phyloP scores from a whole-genome alignment of 495 filamentous ascomycete genomes.

The Opeltia flavorubescens region DNA sequence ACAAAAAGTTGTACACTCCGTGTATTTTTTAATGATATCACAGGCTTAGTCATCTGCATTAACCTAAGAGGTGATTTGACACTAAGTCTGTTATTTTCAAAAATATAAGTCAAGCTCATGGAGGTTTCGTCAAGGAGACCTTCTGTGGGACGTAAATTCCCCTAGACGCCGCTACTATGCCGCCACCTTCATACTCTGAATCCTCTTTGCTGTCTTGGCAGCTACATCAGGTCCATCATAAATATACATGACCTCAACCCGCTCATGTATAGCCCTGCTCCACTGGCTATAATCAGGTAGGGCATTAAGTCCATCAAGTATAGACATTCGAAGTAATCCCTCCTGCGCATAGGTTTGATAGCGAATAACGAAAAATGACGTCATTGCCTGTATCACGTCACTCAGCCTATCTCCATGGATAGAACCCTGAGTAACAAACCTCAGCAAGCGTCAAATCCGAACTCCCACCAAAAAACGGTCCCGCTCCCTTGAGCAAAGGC shows the following conservation, averaged over 20 bases:
- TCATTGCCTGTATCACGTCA: conserved; percentile 4
- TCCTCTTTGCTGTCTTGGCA: not conserved
- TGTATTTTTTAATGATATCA: too few relatives aligned
- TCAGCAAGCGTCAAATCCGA: conserved; percentile 63
- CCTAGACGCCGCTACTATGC: too few relatives aligned
- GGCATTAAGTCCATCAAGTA: conserved; percentile 5
- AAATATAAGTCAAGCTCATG: too few relatives aligned
- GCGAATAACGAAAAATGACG: conserved; percentile 9
- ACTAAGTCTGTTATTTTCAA: too few relatives aligned
- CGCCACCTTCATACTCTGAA: too few relatives aligned
- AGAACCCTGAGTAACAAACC: conserved; percentile 34
- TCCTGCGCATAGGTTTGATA: not conserved
- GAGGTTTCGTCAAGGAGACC: too few relatives aligned
- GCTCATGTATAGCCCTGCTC: conserved; percentile 6
- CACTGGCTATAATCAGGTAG: conserved; percentile 10
- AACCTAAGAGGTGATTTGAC: too few relatives aligned
- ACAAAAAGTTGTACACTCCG: too few relatives aligned
- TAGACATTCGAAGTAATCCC: conserved; percentile 4
- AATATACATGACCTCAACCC: conserved; percentile 4
- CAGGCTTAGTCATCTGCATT: too few relatives aligned
- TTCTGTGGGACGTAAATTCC: too few relatives aligned
- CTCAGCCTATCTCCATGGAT: too few relatives aligned
- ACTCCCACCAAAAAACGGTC: conserved; percentile 72
- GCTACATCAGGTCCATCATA: conserved; percentile 5
- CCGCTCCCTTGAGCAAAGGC: conserved; percentile 49